Conservation (phyloP, 2,329 filamentous ascomycete species). For the Colletotrichum acutatum region DNA sequence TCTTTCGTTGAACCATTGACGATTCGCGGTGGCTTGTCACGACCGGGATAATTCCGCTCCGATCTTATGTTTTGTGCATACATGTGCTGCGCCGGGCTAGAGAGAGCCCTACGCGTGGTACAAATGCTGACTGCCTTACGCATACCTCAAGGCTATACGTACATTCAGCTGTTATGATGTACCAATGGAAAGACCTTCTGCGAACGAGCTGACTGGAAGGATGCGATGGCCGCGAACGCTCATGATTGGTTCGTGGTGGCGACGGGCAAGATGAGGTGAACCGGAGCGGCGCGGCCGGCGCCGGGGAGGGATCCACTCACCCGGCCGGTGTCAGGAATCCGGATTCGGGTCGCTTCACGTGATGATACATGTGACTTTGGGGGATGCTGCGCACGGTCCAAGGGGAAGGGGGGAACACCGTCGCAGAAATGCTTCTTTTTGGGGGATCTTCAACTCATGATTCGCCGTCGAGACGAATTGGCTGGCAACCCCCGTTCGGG, state of each 20-base stretch:
- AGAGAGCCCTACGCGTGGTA: background rate
- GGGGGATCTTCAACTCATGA: background rate
- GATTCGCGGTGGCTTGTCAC: background rate
- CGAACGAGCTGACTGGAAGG: background rate
- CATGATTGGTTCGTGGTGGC: constrained; percentile 13
- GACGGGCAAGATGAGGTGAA: background rate
- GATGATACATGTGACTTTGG: background rate
- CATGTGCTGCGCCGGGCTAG: background rate
- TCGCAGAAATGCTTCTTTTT: background rate
- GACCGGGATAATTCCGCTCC: background rate
- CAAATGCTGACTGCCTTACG: background rate
- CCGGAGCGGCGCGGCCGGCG: background rate
- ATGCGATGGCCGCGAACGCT: background rate
- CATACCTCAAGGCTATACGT: no score
- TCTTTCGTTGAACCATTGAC: background rate
- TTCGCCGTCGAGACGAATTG: background rate
- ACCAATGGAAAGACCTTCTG: no score
- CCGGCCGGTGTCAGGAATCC: no score
- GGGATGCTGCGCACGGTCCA: background rate
- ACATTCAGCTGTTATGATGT: background rate
- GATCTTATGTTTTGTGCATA: background rate
- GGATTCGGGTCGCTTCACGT: background rate
- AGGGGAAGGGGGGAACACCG: constrained; percentile 4
- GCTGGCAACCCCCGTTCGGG: background rate
- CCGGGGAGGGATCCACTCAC: background rate